These are phyloP conservation scores for Colletotrichum tropicicola DNA, from an alignment of 2,329 filamentous ascomycete species.

Conservation along the genomic window DNA sequence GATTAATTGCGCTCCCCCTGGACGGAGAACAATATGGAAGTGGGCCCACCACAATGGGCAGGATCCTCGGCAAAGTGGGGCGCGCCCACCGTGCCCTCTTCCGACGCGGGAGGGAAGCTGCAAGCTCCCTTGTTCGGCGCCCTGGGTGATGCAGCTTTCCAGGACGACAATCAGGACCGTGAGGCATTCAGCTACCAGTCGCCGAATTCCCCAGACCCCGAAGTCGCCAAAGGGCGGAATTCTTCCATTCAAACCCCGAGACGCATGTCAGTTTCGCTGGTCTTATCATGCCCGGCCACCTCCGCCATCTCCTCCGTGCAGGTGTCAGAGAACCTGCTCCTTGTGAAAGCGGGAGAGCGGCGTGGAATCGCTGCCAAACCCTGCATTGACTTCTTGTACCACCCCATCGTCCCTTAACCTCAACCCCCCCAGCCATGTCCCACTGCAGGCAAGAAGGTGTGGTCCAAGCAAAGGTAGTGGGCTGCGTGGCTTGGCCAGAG, in stretches of 20 bases:
- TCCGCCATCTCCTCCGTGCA: background rate
- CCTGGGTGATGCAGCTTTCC: conserved; percentile 1
- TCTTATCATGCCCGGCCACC: background rate
- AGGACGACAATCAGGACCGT: background rate
- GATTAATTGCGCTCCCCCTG: background rate
- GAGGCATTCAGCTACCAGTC: background rate
- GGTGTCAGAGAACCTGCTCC: background rate
- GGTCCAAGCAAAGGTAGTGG: background rate
- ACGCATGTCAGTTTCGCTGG: background rate
- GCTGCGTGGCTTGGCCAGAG: background rate
- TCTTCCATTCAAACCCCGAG: background rate
- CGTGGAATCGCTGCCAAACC: background rate
- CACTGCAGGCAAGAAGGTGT: background rate
- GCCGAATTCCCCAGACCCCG: no score
- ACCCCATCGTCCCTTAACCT: background rate
- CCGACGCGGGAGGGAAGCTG: background rate
- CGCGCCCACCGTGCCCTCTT: background rate
- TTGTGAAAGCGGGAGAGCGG: background rate
- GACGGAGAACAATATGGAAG: conserved; percentile 27
- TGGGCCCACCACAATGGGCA: conserved; percentile 9
- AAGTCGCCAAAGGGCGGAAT: background rate
- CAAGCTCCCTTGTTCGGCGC: background rate
- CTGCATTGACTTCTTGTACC: background rate
- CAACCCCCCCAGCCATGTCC: background rate
- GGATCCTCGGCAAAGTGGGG: conserved; percentile 5